Percentiles rank a stretch among this genome's conserved stretches.
These are phyloP conservation scores for Amauroascus verrucosus DNA, from an alignment of 2,329 filamentous ascomycete species.

Conservation along the genomic window DNA sequence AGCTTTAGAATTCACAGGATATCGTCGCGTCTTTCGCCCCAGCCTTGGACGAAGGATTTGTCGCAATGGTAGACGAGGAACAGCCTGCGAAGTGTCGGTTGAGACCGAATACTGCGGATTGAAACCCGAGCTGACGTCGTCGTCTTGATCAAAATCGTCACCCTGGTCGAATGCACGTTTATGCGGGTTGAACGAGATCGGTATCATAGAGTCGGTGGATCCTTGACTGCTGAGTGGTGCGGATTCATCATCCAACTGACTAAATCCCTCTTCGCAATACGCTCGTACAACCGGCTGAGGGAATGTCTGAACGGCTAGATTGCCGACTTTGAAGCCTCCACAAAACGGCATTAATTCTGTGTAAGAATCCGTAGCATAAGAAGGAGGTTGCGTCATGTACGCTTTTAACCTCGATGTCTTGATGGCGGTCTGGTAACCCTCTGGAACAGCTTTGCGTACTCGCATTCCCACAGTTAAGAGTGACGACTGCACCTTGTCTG, in stretches of 20 bases:
- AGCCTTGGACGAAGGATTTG: slow-evolving; percentile 27
- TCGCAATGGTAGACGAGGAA: slow-evolving; percentile 14
- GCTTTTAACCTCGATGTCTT: slow-evolving; percentile 19
- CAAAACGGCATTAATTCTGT: slow-evolving; percentile 69
- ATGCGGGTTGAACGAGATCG: slow-evolving; percentile 25
- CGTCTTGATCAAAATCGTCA: slow-evolving; percentile 28
- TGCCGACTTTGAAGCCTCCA: slow-evolving; percentile 66
- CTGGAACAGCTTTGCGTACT: slow-evolving; percentile 80
- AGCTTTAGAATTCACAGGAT: slow-evolving; percentile 17
- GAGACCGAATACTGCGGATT: neutral
- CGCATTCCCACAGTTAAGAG: slow-evolving; percentile 92
- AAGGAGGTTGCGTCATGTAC: slow-evolving; percentile 19
- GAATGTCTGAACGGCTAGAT: slow-evolving; percentile 49
- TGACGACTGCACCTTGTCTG: slow-evolving; percentile 61
- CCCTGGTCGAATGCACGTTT: slow-evolving; percentile 36
- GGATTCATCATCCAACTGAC: slow-evolving; percentile 29
- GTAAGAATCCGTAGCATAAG: slow-evolving; percentile 23
- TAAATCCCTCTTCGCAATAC: slow-evolving; percentile 22
- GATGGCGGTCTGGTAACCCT: slow-evolving; percentile 72
- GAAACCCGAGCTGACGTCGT: slow-evolving; percentile 19
- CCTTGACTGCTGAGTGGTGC: slow-evolving; percentile 35
- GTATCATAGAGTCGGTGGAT: slow-evolving; percentile 22
- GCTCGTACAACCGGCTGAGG: slow-evolving; percentile 26
- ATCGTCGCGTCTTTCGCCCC: slow-evolving; percentile 18
- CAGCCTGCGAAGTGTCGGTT: neutral